Evolutionary conservation across 352 stramenopile species (phyloP), one percentile per base, ranked within the genome.

Genomic region (Aphanomyces cochlioides): DNA sequence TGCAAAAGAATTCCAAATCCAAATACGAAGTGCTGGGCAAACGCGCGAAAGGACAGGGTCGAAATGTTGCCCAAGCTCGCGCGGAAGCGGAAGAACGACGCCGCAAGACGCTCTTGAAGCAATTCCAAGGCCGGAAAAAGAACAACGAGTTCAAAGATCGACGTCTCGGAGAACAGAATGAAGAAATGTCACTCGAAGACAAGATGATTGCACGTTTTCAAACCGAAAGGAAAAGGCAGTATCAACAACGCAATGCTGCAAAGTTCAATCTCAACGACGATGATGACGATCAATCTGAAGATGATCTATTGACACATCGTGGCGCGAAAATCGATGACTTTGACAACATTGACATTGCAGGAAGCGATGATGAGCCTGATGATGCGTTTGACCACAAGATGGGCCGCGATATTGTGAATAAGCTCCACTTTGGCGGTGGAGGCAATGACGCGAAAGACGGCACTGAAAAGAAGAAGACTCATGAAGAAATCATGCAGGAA

Each of bases 151-250:
- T 97, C 74, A 78, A 86, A 41, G 91, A 97, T 74, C 80, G 82
- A 21, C 89, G 90, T 4, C 75, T 97, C 13, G 90, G 90, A 37
- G 90, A 95, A 59, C 83, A 94, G 69, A 85, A 93, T 68, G 75
- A 86, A 21, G 83, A 75, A 10, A 80, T 97, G 75, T 95, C 90
- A 65, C 76, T 96, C n/a, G 90, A 97, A 67, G 90, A 97, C 78
- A 96, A 96, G 74, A 96, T 97, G 88, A 93, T 97, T 74, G 79
- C 85, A 34, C 87, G 90, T 54, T 96, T 97, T 77, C 89, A 96
- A 76, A 90, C 79, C 17, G 89, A 96, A 65, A 84, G 88, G 68
- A 95, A 95, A 79, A 83, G 83, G 72, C 90, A 92, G 74, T 70
- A 73, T 40, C 50, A 74, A 50, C 72, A 93, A 74, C 85, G 85